Evolutionary conservation across 2,329 filamentous ascomycete species (phyloP), one percentile per base, ranked within the genome.

Genomic region (Verticillium klebahnii): DNA sequence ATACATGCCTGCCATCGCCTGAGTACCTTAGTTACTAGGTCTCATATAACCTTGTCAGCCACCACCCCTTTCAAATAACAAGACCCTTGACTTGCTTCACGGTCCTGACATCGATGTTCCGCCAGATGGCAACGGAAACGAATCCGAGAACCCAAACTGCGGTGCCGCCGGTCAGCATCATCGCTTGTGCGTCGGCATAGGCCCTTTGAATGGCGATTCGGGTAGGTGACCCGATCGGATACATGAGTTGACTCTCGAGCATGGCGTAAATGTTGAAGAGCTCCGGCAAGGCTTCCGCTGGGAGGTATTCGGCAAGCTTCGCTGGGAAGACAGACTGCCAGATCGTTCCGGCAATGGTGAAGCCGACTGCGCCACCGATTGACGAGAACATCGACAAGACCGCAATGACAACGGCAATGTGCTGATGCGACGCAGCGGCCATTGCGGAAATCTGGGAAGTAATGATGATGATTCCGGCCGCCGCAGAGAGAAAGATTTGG

Each of bases 181-280:
- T 67, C 14, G 70, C 73, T 71, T 85, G 80, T 2, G 78, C 74
- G 36, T 78, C 76, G 1, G 74, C 80, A 61, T 84, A 85, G 1
- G 81, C 78, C 50, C 71, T 61, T 45, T 78, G 74, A 59, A 83
- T 81, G 5, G 74, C 82, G 23, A 73, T 63, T 14, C 82, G 71
- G n/a, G 73, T 74, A 0, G 74, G 69, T 7, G 68, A 77, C 3
- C 78, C 76, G 17, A 78, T 67, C 0, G 73, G 67, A 64, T 81
- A 83, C 5, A 64, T 64, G 3, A 78, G 66, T 65, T 80, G 78
- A 4, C 64, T 67, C 0, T 60, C 61, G 25, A 79, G 60, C 25
- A 70, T 67, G 7, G 66, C 71, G 59, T 77, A 78, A 55, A 82
- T 79, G 1, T 81, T 81, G 15, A 84, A 67, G 2, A 75, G 70